A percentile compares a stretch with the other conserved stretches of the same genome.
Evolutionary conservation across 2,329 filamentous ascomycete genomes (phyloP).

Genomic region (Pleochaeta shiraiana): DNA sequence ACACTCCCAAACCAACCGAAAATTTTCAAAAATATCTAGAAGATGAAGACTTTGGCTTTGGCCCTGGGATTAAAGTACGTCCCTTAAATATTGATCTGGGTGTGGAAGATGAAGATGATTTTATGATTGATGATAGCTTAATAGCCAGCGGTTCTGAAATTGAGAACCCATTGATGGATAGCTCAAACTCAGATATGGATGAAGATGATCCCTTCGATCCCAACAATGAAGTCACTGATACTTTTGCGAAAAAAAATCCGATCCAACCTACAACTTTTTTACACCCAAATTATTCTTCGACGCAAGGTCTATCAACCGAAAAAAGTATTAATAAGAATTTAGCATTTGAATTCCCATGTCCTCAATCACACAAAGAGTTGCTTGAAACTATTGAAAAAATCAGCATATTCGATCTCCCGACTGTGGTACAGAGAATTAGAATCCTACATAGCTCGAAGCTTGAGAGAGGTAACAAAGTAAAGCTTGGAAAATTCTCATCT

Average conservation of each 20-base stretch:
- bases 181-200: conserved; percentile 17
- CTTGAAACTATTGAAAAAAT: conserved; percentile 40
- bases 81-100: conserved; percentile 32
- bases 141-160: conserved; percentile 59
- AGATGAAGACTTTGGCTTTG: conserved; percentile 37
- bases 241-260: conserved; percentile 36
- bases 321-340: conserved; percentile 27
- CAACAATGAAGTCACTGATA: conserved; percentile 25
- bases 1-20: conserved; percentile 24
- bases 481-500: conserved; percentile 45
- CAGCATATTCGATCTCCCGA: conserved; percentile 42
- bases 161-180: conserved; percentile 26
- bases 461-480: conserved; percentile 63
- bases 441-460: conserved; percentile 84
- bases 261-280: conserved; percentile 29
- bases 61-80: conserved; percentile 32
- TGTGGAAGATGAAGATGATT: conserved; percentile 88
- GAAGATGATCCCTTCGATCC: conserved; percentile 19
- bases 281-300: conserved; percentile 23
- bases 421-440: conserved; percentile 71
- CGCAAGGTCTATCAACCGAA: conserved; percentile 26
- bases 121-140: conserved; percentile 72
- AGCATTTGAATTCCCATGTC: conserved; percentile 73
- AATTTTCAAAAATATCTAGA: conserved; percentile 21
- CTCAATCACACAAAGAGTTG: conserved; percentile 54